These are phyloP conservation scores for Croton laevigatus DNA, from an alignment of 441 rosid genomes.

Conservation along the genomic window DNA sequence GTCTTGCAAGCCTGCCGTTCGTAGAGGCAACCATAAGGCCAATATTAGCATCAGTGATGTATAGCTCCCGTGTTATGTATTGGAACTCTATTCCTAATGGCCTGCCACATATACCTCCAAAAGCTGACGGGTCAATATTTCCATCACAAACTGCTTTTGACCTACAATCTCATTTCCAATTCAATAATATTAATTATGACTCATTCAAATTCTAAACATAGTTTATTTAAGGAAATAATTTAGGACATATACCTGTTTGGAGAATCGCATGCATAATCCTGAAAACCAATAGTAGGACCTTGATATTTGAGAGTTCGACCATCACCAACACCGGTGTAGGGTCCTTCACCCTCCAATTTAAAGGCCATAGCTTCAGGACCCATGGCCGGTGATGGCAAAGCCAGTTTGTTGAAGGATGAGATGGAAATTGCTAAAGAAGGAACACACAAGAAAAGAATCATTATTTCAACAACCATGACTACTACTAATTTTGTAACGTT, in stretches of 20 bases:
- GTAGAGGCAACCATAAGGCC: conserved; percentile 33
- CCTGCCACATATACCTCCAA: conserved; percentile 34
- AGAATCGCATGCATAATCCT: not conserved
- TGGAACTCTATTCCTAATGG: conserved; percentile 37
- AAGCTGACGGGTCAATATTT: not conserved
- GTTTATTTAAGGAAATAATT: too few relatives aligned
- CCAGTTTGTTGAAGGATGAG: not conserved
- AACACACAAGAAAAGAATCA: not conserved
- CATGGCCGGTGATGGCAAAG: conserved; percentile 22
- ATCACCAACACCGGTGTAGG: conserved; percentile 31
- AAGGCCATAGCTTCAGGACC: conserved; percentile 63
- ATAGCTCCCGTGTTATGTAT: too few relatives aligned
- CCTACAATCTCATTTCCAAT: conserved; percentile 21
- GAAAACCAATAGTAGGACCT: not conserved
- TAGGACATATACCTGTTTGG: conserved; percentile 23
- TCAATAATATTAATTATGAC: too few relatives aligned
- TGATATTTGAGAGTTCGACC: conserved; percentile 14
- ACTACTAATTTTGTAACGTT: not conserved
- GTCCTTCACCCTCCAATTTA: conserved; percentile 43
- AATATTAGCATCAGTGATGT: conserved; percentile 31
- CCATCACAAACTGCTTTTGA: conserved; percentile 13
- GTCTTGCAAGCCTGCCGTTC: conserved; percentile 33
- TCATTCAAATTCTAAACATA: too few relatives aligned
- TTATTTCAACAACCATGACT: not conserved
- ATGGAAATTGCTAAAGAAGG: not conserved